phyloP scores from a whole-genome alignment of 306 rosid genomes.

The Luffa acutangula region DNA sequence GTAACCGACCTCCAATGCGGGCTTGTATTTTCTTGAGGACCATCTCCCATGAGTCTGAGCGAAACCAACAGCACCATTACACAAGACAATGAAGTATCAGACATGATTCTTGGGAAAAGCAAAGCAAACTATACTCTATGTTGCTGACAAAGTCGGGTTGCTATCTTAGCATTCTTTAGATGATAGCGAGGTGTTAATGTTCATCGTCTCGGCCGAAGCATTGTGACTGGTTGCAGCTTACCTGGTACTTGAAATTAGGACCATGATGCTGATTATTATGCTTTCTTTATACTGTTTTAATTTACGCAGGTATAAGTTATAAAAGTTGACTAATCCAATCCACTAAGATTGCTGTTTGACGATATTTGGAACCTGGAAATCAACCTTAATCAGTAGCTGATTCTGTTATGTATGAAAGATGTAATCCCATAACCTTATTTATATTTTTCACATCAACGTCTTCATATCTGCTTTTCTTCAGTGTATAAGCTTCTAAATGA shows the following conservation, averaged over 20 bases:
- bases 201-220: background rate
- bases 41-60: background rate
- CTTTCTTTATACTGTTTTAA: background rate
- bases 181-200: background rate
- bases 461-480: background rate
- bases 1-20: background rate
- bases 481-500: background rate
- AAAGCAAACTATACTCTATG: background rate
- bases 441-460: background rate
- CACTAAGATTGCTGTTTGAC: background rate
- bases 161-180: background rate
- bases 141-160: slow-evolving; percentile 1
- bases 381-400: slow-evolving; percentile 2
- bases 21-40: background rate
- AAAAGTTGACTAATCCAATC: background rate
- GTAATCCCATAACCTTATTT: background rate
- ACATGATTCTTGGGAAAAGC: background rate
- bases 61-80: background rate
- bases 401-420: background rate
- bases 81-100: background rate
- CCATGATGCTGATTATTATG: slow-evolving; percentile 1
- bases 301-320: background rate
- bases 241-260: slow-evolving; percentile 3
- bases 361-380: background rate
- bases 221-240: slow-evolving; percentile 4